Conservation (phyloP, 345 rosid genomes). For the Raphanus raphanistrum region DNA sequence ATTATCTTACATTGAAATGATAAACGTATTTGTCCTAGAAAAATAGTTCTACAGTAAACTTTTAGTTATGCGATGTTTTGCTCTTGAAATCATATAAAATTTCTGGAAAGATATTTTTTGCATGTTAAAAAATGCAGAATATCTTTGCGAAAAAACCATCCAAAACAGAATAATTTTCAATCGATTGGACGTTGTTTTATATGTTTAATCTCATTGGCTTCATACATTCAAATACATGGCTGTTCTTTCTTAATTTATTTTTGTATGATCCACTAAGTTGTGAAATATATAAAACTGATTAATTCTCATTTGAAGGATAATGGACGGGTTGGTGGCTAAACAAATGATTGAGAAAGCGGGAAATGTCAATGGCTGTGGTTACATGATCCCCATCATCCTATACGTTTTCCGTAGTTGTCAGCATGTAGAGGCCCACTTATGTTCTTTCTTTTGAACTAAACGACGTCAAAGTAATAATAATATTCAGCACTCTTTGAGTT, state of each 20-base stretch:
- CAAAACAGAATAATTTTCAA: not conserved
- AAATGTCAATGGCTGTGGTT: conserved; percentile 26
- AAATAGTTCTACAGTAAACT: not conserved
- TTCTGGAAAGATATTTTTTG: not conserved
- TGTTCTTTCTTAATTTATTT: conserved; percentile 7
- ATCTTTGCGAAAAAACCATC: not conserved
- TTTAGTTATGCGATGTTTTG: not conserved
- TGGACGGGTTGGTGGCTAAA: not conserved
- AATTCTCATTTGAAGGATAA: not conserved
- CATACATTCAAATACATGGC: not conserved
- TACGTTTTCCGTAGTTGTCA: conserved; percentile 24
- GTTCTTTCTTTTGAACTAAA: conserved; percentile 6
- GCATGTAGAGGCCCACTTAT: conserved; percentile 22
- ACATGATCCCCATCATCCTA: conserved; percentile 22
- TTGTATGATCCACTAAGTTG: not conserved
- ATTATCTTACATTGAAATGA: not conserved
- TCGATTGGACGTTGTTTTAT: not conserved
- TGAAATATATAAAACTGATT: not conserved
- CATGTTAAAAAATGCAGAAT: not conserved
- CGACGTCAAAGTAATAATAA: not conserved
- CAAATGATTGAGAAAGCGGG: conserved; percentile 22
- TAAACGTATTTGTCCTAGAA: not conserved
- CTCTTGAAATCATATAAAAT: not conserved
- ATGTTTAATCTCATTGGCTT: not conserved
- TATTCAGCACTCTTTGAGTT: not conserved